Percentiles rank a stretch among this genome's conserved stretches.
Conservation (phyloP, 192 early-diverging fungal genomes). For the Backusella luteola region DNA sequence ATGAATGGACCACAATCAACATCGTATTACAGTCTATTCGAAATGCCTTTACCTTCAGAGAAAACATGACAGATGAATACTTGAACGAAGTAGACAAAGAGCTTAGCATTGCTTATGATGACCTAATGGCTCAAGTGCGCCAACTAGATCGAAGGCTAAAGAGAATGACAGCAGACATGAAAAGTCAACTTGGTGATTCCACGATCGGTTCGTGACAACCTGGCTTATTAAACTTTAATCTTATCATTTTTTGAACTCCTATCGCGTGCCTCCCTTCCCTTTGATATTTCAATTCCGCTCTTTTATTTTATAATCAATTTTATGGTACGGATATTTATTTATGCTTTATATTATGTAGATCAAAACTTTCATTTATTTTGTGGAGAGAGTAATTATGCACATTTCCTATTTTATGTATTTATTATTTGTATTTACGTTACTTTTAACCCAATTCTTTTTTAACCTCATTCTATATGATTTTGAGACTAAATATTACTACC, state of each 20-base stretch:
- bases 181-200: neutral
- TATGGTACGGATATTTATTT: conserved; percentile 1
- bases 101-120: conserved; percentile 31
- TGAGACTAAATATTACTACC: neutral
- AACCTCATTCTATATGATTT: neutral
- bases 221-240: neutral
- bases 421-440: neutral
- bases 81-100: conserved; percentile 30
- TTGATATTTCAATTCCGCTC: neutral
- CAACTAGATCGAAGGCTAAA: conserved; percentile 29
- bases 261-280: neutral
- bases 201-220: conserved; percentile 3
- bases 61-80: conserved; percentile 21
- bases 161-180: conserved; percentile 17
- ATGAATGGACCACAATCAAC: conserved; percentile 29
- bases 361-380: neutral
- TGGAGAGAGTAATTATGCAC: neutral
- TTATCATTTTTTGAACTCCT: neutral
- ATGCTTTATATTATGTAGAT: conserved; percentile 5
- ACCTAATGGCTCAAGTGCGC: conserved; percentile 29
- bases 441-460: neutral
- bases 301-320: neutral
- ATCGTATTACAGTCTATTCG: conserved; percentile 27
- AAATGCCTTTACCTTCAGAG: conserved; percentile 16
- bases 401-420: neutral